Conservation (phyloP, 306 rosid genomes). For the Gillenia trifoliata region DNA sequence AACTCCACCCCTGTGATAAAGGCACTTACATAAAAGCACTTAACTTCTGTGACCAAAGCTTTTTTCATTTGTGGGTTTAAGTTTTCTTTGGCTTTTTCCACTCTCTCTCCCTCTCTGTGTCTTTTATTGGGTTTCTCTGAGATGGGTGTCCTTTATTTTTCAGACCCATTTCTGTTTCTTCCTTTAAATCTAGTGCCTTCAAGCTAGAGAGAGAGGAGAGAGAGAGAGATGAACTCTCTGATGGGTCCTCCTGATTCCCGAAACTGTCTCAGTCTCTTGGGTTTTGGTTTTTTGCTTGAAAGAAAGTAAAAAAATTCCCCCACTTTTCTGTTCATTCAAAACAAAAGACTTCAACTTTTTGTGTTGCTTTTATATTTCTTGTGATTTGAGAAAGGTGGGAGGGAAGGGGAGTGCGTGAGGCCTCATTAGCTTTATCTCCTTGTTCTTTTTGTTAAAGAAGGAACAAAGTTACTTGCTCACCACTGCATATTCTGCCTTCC, state of each 20-base stretch:
- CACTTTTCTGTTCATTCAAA: conserved; percentile 43
- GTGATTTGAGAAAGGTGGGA: conserved; percentile 28
- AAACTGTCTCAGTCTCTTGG: conserved; percentile 34
- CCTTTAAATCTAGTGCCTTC: conserved; percentile 13
- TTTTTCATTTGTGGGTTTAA: neutral
- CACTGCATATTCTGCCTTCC: neutral
- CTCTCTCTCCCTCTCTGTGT: conserved; percentile 20
- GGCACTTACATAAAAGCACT: neutral
- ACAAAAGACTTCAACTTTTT: conserved; percentile 19
- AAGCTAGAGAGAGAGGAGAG: conserved; percentile 13
- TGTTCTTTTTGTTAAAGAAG: conserved; percentile 27
- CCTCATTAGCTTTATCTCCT: conserved; percentile 26
- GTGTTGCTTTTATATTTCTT: conserved; percentile 24
- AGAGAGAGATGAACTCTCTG: conserved; percentile 18
- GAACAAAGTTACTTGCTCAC: conserved; percentile 1
- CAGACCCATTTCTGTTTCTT: conserved; percentile 20
- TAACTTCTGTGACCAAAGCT: neutral
- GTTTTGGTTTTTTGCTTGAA: conserved; percentile 31
- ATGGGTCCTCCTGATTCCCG: conserved; percentile 32
- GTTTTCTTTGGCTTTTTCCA: neutral
- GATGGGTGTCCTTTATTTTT: conserved; percentile 32
- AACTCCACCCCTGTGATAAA: conserved; percentile 17
- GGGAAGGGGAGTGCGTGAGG: conserved; percentile 18
- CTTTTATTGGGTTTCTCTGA: conserved; percentile 28
- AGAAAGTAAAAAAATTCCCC: neutral